phyloP scores from a whole-genome alignment of 2,329 filamentous ascomycete species.

The Cucurbitaria berberidis region DNA sequence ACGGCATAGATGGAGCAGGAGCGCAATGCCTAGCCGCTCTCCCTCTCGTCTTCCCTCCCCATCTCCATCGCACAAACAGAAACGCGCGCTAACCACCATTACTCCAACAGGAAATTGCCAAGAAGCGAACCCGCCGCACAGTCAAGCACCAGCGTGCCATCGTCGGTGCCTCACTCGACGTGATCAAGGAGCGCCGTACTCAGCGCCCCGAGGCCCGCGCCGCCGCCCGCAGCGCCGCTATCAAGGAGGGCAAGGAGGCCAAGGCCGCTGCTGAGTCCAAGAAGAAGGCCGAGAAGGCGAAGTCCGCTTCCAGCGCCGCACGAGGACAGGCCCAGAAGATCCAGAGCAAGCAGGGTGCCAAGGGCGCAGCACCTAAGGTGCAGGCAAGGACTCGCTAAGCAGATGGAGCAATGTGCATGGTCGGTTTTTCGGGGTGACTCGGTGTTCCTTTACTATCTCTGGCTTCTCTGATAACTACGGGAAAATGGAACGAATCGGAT shows the following conservation, averaged over 20 bases:
- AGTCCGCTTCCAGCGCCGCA: slow-evolving; percentile 75
- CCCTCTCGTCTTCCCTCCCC: neutral
- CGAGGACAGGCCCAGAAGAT: slow-evolving; percentile 82
- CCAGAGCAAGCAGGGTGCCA: slow-evolving; percentile 95
- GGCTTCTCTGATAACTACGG: slow-evolving; percentile 29
- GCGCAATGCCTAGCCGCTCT: neutral
- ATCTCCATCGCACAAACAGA: neutral
- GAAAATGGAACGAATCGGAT: slow-evolving; percentile 40
- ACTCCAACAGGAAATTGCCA: slow-evolving; percentile 86
- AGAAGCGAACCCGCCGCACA: slow-evolving; percentile 98
- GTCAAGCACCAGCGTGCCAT: slow-evolving; percentile 99
- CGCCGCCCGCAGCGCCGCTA: slow-evolving; percentile 86
- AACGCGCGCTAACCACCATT: slow-evolving; percentile 27
- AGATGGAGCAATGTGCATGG: slow-evolving; percentile 28
- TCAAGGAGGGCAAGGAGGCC: slow-evolving; percentile 99
- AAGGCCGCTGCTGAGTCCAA: slow-evolving; percentile 82
- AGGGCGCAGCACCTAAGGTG: slow-evolving; percentile 87
- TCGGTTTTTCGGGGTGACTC: slow-evolving; percentile 38
- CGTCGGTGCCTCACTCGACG: slow-evolving; percentile 98
- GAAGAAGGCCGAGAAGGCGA: slow-evolving; percentile 99
- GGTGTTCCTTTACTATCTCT: slow-evolving; percentile 39
- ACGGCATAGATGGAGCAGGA: neutral
- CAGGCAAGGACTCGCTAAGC: slow-evolving; percentile 83
- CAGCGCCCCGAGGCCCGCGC: slow-evolving; percentile 94
- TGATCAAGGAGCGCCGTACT: slow-evolving; percentile 98